Base-by-base conservation (phyloP, 1,139 yeast genomes). In the Candida sp. region DNA sequence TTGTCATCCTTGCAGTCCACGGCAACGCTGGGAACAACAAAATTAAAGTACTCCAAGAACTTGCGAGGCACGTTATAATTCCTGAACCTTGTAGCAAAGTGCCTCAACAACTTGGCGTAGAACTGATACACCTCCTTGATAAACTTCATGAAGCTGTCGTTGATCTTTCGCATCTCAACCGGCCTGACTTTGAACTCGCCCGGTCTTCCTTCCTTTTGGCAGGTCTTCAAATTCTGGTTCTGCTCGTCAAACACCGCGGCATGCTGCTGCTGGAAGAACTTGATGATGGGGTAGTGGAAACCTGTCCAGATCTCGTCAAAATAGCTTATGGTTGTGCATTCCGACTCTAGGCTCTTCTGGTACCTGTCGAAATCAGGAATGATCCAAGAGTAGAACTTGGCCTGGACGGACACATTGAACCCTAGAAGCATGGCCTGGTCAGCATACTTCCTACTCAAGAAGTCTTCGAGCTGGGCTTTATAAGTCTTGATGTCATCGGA, bases 221-320 rank as follows among this genome's bases (percentile, higher is more conserved):
- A 27, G 5, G 38, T 42, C 31, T 60, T 45, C 49, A 61, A 58
- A 2, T 57, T 56, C 5, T 48, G 46, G 49, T 59, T 42, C 8
- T 58, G 51, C 22, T 62, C 62, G 25, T 59, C 54, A 42, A 57
- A 70, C 30, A 73, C 57, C 3, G 58, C 60, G 5, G 69, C 69
- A 59, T 80, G 83, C 46, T 70, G 77, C 8, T 62, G 57, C 57
- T 78, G 81, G 56, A 74, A 85, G 61, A 77, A 78, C 56, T 84
- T 85, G 54, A 86, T 75, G 1, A 83, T 77, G 0, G 90, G 90
- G 58, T 85, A 84, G 58, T 85, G 88, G 59, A 86, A 78, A 12
- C 83, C 81, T 27, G 73, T 62, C 92, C 92, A 87, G 23, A 84
- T 63, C 4, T 65, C 58, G 45, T 83, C 86, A 26, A 86, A 65